Percentiles rank a stretch among this genome's conserved stretches.
Conservation (phyloP, 352 stramenopile species). For the Pythium aquatile region DNA sequence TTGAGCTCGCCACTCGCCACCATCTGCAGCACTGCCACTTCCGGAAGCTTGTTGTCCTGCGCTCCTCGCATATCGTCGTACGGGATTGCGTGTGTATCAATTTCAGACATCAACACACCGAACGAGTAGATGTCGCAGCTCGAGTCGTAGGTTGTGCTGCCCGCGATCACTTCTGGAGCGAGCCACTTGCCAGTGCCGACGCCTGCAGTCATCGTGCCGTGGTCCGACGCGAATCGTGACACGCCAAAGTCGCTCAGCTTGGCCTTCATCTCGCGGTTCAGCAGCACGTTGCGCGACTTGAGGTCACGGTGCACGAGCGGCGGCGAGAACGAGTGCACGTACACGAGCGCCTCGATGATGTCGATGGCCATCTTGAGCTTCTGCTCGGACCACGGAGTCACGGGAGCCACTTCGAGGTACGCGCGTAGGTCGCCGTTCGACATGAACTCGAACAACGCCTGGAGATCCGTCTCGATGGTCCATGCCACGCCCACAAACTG, state of each 20-base stretch:
- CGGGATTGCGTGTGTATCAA: slow-evolving; percentile 52
- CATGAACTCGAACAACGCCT: slow-evolving; percentile 72
- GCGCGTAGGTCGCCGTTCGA: slow-evolving; percentile 50
- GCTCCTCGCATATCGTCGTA: slow-evolving; percentile 37
- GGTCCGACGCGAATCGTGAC: slow-evolving; percentile 17
- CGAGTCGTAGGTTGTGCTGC: slow-evolving; percentile 33
- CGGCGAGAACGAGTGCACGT: slow-evolving; percentile 46
- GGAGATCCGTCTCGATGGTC: slow-evolving; percentile 53
- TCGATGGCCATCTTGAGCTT: slow-evolving; percentile 48
- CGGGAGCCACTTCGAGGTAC: slow-evolving; percentile 35
- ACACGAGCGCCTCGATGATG: slow-evolving; percentile 44
- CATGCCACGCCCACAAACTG: slow-evolving; percentile 65
- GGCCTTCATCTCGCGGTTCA: slow-evolving; percentile 25
- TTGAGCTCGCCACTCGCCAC: slow-evolving; percentile 30
- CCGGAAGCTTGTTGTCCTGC: slow-evolving; percentile 29
- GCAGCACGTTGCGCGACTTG: slow-evolving; percentile 46
- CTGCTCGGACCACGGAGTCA: neutral
- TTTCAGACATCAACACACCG: slow-evolving; percentile 49
- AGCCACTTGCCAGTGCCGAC: slow-evolving; percentile 35
- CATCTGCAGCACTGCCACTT: slow-evolving; percentile 44
- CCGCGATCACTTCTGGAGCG: slow-evolving; percentile 41
- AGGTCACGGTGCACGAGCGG: slow-evolving; percentile 43
- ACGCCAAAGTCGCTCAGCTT: slow-evolving; percentile 30
- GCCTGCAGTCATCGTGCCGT: slow-evolving; percentile 21
- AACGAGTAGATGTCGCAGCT: slow-evolving; percentile 48